Percentiles rank a stretch among this genome's conserved stretches.
Evolutionary conservation across 768 basidiomycete genomes (phyloP).

Genomic region (Termitomyces sp.): DNA sequence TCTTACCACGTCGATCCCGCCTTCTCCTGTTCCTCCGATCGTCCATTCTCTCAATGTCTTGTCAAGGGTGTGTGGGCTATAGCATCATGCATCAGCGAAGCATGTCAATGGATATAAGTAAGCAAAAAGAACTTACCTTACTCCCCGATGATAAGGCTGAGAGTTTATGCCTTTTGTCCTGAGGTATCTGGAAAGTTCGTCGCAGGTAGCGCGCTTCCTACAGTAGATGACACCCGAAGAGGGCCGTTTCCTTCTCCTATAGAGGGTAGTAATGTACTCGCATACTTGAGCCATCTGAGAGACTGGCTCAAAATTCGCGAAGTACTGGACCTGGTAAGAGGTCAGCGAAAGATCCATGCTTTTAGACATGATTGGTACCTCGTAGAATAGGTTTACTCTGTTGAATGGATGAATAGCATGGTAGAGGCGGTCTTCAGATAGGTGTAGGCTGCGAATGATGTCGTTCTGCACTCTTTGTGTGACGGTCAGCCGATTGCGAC

Average conservation of each 20-base stretch:
- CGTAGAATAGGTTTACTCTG: constrained; percentile 75
- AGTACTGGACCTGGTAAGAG: constrained; percentile 56
- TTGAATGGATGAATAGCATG: constrained; percentile 79
- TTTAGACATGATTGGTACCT: constrained; percentile 37
- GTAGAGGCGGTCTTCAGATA: constrained; percentile 53
- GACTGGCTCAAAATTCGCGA: constrained; percentile 44
- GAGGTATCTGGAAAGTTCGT: constrained; percentile 63
- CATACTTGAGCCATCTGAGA: constrained; percentile 62
- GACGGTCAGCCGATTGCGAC: background rate
- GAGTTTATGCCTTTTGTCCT: constrained; percentile 62
- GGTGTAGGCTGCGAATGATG: constrained; percentile 62
- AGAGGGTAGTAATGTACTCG: constrained; percentile 62
- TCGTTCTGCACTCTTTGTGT: constrained; percentile 64
- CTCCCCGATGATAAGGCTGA: constrained; percentile 71
- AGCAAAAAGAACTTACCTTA: constrained; percentile 37
- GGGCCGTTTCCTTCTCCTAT: constrained; percentile 51
- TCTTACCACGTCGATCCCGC: constrained; percentile 61
- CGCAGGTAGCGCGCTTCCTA: constrained; percentile 60
- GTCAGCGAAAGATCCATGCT: background rate
- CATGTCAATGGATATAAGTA: background rate
- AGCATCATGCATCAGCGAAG: background rate
- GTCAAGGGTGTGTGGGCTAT: constrained; percentile 48
- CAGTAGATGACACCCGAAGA: constrained; percentile 81
- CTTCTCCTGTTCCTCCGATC: constrained; percentile 44
- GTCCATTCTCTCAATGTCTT: constrained; percentile 61